phyloP scores from a whole-genome alignment of 192 early-diverging fungal species.

The Pilaira anomala region DNA sequence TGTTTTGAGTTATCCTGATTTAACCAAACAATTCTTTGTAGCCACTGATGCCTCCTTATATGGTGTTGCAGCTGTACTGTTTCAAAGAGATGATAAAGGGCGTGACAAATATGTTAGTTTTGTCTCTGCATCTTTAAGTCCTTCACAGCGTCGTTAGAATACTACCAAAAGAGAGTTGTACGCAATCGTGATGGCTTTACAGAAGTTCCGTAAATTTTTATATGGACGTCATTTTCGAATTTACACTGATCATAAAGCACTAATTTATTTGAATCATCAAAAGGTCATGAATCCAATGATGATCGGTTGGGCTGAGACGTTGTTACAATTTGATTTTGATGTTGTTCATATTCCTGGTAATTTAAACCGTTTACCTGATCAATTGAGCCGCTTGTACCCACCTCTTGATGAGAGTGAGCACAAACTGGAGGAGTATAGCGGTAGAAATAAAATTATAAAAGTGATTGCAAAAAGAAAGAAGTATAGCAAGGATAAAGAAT shows the following conservation, averaged over 20 bases:
- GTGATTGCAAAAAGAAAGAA: neutral
- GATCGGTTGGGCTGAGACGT: slow-evolving; percentile 86
- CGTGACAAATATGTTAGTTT: slow-evolving; percentile 27
- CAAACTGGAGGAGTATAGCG: slow-evolving; percentile 1
- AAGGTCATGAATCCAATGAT: slow-evolving; percentile 58
- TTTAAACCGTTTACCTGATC: neutral
- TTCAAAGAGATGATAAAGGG: slow-evolving; percentile 27
- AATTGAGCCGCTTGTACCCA: neutral
- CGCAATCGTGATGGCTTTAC: neutral
- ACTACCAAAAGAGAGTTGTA: slow-evolving; percentile 36
- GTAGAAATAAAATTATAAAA: neutral
- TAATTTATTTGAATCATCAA: slow-evolving; percentile 36
- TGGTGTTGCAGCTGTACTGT: slow-evolving; percentile 19
- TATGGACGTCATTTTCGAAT: slow-evolving; percentile 30
- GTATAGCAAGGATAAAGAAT: neutral
- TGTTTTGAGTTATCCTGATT: neutral
- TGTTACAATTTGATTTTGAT: slow-evolving; percentile 88
- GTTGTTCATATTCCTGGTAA: slow-evolving; percentile 1
- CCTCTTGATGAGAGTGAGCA: neutral
- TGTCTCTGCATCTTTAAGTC: slow-evolving; percentile 24
- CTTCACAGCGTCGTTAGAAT: slow-evolving; percentile 29
- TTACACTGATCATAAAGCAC: slow-evolving; percentile 40
- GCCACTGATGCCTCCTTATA: neutral
- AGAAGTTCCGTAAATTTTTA: slow-evolving; percentile 35
- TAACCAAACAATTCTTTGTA: neutral